Evolutionary conservation across 495 filamentous ascomycete genomes (phyloP).

Genomic region (Mytilinidion resinicola): DNA sequence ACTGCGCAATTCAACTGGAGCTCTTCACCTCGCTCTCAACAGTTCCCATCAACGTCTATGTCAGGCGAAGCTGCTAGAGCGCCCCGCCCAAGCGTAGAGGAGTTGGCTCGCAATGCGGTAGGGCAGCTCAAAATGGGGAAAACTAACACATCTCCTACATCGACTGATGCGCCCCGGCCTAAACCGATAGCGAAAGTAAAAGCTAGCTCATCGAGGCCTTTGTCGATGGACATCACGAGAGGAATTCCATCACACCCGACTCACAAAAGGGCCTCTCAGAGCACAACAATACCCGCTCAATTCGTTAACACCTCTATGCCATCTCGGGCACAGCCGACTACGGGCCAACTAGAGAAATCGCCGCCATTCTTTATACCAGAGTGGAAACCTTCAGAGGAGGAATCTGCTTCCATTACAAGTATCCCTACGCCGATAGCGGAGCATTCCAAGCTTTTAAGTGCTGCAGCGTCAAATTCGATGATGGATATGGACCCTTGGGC

Average conservation of each 20-base stretch:
- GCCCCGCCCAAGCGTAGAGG: too few species aligned
- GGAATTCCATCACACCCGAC: background rate
- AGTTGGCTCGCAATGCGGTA: too few species aligned
- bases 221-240: background rate
- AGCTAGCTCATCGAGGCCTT: background rate
- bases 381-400: too few species aligned
- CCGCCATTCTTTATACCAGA: too few species aligned
- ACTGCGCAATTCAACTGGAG: slow-evolving; percentile 23
- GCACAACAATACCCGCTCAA: background rate
- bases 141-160: background rate
- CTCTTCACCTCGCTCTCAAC: slow-evolving; percentile 3
- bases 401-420: too few species aligned
- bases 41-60: background rate
- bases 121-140: background rate
- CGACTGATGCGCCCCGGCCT: background rate
- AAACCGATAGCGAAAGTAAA: background rate
- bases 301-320: too few species aligned
- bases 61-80: background rate
- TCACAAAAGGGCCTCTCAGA: background rate
- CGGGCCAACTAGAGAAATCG: too few species aligned
- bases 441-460: too few species aligned
- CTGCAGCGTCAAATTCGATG: background rate
- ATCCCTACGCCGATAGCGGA: too few species aligned
- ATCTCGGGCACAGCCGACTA: too few species aligned
- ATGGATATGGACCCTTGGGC: slow-evolving; percentile 12